Evolutionary conservation across 768 basidiomycete species (phyloP), one percentile per base, ranked within the genome.

Genomic region (Leccinum barrowsii): DNA sequence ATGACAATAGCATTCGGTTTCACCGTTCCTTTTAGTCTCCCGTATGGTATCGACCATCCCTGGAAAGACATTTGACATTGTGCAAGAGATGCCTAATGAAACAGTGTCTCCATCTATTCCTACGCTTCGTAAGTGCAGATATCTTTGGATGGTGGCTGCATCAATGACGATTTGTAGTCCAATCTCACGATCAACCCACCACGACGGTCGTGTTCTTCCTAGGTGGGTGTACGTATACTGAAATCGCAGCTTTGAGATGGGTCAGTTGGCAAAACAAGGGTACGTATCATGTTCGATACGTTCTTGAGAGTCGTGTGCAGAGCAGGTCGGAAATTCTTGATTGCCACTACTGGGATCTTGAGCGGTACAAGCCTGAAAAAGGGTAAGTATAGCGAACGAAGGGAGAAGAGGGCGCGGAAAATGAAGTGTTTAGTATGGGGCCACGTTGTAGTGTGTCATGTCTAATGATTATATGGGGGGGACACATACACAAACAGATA

Each of bases 211-310:
- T 99, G 10, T 97, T 98, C 76, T 98, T 98, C 83, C 75, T 98
- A 32, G 97, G 97, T 26, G 97, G 96, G 4, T 94, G 94, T 71
- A 99, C 97, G 12, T 97, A 92, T 66, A 96, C 96, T 8, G 97
- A 98, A 76, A 94, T 98, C 59, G 88, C 97, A 37, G 96, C 96
- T 6, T 71, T 99, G 63, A 81, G 97, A 70, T 97, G 94, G 93
- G 88, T 96, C 67, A 82, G 85, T 56, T 83, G 87, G 64, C 93
- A 94, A 71, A 89, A 88, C 63, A 83, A 81, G 80, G 95, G 93
- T 85, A 67, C 26, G 74, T 28, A 53, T 4, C n/a, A 13, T 69
- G 47, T 3, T 58, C 12, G 54, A 55, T n/a, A 11, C 5, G 2
- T 2, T 4, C 30, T 32, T 30, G 35, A 19, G 40, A 51, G n/a